These are phyloP conservation scores for Aspergillus fijiensis DNA, from an alignment of 2,329 filamentous ascomycete species.

Conservation along the genomic window DNA sequence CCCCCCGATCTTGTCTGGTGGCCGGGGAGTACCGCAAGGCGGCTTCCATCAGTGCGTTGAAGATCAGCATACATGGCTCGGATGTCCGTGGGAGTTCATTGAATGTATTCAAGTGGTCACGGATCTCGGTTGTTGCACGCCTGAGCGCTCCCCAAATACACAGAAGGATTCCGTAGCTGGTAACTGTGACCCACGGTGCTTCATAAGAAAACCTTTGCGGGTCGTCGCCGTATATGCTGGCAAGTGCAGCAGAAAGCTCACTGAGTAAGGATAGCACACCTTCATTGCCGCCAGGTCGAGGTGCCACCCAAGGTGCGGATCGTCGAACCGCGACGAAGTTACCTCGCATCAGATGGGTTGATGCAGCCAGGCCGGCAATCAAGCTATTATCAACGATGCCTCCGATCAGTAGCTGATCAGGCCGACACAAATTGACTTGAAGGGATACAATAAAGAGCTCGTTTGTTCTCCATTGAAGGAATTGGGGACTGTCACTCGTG, in stretches of 20 bases:
- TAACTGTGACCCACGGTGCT: slow-evolving; percentile 32
- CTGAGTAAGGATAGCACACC: background rate
- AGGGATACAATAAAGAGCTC: slow-evolving; percentile 27
- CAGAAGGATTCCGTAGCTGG: slow-evolving; percentile 30
- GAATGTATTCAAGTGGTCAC: slow-evolving; percentile 16
- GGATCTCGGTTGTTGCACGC: slow-evolving; percentile 28
- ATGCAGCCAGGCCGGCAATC: slow-evolving; percentile 31
- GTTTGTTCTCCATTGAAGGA: slow-evolving; percentile 16
- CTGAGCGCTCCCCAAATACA: slow-evolving; percentile 32
- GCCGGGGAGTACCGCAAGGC: background rate
- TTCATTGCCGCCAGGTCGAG: background rate
- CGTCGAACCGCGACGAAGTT: background rate
- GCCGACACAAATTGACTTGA: slow-evolving; percentile 32
- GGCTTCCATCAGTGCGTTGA: slow-evolving; percentile 27
- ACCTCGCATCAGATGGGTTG: slow-evolving; percentile 28
- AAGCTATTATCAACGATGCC: slow-evolving; percentile 37
- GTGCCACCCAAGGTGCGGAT: background rate
- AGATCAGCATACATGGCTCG: slow-evolving; percentile 26
- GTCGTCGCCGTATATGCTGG: background rate
- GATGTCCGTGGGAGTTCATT: slow-evolving; percentile 19
- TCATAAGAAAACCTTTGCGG: slow-evolving; percentile 27
- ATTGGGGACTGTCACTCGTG: background rate
- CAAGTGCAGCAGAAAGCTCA: background rate
- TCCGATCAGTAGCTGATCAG: slow-evolving; percentile 36
- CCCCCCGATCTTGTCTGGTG: background rate